Evolutionary conservation across 805 yeast genomes (phyloP).

Genomic region (Saturnispora gosingensis): DNA sequence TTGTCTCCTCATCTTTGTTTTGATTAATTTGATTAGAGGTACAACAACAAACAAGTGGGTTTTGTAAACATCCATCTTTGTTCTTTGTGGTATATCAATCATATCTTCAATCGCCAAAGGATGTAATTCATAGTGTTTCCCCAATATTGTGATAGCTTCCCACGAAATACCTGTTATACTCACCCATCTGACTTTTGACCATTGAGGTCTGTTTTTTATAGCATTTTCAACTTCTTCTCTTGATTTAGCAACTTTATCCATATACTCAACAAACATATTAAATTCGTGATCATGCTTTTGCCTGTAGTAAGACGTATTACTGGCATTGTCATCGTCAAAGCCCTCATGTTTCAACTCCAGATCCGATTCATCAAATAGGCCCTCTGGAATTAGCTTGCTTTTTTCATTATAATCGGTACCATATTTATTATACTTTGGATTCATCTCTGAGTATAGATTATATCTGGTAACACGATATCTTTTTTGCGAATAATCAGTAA

Average conservation of each 20-base stretch:
- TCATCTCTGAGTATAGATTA: constrained; percentile 29
- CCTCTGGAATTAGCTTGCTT: not conserved
- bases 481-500: constrained; percentile 40
- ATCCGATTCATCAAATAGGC: constrained; percentile 9
- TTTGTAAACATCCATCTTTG: constrained; percentile 46
- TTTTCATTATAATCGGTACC: constrained; percentile 6
- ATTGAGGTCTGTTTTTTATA: constrained; percentile 31
- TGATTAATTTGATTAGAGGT: constrained; percentile 41
- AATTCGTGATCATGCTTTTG: not conserved
- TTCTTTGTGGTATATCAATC: constrained; percentile 54
- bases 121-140: constrained; percentile 38
- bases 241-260: constrained; percentile 15
- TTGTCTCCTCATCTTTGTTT: constrained; percentile 14
- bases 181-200: constrained; percentile 48
- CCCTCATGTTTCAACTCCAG: constrained; percentile 2
- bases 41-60: constrained; percentile 44
- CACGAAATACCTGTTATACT: constrained; percentile 53
- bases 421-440: constrained; percentile 15
- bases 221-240: constrained; percentile 24
- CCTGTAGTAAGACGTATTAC: not conserved
- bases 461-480: constrained; percentile 36
- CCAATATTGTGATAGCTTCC: constrained; percentile 45
- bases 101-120: constrained; percentile 51
- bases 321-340: not conserved
- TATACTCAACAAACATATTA: constrained; percentile 9